Base-by-base conservation (phyloP, 2,329 filamentous ascomycete genomes). In the Apiospora rasikravindrae region DNA sequence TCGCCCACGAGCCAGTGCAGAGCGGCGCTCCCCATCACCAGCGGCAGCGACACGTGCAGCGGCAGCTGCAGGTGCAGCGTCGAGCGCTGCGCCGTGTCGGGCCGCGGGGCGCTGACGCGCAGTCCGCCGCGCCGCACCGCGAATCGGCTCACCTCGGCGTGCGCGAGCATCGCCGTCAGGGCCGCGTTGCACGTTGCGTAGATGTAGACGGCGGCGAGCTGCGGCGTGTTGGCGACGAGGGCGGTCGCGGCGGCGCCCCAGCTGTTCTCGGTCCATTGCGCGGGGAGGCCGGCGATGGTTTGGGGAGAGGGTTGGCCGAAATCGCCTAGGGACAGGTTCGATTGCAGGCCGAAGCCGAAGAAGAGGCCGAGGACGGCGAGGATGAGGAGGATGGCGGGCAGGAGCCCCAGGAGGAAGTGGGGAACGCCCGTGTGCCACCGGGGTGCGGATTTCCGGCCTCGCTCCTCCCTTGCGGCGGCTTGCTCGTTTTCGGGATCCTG, bases 61-160 rank as follows among this genome's bases (percentile, higher is more conserved):
- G 70, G 70, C 7, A 69, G 10, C 11, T 71, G 66, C 24, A 71
- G 49, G 51, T 67, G 61, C 24, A 69, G 45, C 47, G 37, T 69
- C 7, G 24, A 67, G 13, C 66, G 47, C 66, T 71, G 70, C 16
- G 47, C 45, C 13, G 70, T 64, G 22, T 49, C 24, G 22, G 47
- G 70, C 24, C 40, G 67, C 1, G 70, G 70, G 16, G 37, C 24
- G 24, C 70, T 69, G 45, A 71, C 70, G 24, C 70, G 70, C 16
- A 71, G 70, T 5, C 70, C 70, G 2, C 40, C 66, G 13, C 49
- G 42, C 24, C 66, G 70, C 14, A 71, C 44, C 16, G 70, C 70
- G 49, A 69, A 69, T n/a, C 66, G 68, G 66, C 70, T 71, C n/a
- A 71, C 49, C 24, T 71, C 70, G 29, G 67, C 33, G 11, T 71